Evolutionary conservation across 2,329 filamentous ascomycete genomes (phyloP).

Genomic region (Macrophomina phaseolina): DNA sequence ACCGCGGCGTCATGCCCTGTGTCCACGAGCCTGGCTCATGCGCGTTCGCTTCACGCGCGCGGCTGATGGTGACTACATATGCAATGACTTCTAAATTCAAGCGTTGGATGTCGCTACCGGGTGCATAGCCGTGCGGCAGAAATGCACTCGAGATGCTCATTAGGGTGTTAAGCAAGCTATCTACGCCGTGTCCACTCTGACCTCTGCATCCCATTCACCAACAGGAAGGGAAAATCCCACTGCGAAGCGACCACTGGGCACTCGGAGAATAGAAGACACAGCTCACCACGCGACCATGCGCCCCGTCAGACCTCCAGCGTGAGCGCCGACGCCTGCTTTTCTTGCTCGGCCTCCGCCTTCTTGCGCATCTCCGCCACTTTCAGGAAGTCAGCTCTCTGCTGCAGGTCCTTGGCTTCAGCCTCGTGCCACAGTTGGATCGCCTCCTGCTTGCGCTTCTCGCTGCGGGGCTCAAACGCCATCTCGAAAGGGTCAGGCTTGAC

Average conservation of each 20-base stretch:
- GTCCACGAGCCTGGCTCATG: too few species aligned
- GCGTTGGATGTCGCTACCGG: neutral
- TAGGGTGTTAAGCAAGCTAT: neutral
- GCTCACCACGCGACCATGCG: too few species aligned
- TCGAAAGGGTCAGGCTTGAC: constrained; percentile 63
- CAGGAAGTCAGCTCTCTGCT: constrained; percentile 44
- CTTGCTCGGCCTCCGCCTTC: neutral
- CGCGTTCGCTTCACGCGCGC: neutral
- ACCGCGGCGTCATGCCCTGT: too few species aligned
- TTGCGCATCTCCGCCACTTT: constrained; percentile 30
- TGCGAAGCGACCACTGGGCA: neutral
- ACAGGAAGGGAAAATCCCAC: neutral
- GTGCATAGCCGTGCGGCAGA: neutral
- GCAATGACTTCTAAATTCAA: neutral
- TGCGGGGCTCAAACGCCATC: constrained; percentile 61
- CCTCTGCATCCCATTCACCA: neutral
- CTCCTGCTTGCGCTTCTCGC: constrained; percentile 43
- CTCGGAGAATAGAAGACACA: neutral
- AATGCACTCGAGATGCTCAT: neutral
- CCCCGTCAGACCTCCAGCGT: neutral
- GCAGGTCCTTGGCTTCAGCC: constrained; percentile 44
- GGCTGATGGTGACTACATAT: neutral
- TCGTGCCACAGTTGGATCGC: constrained; percentile 41
- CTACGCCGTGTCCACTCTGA: constrained; percentile 7
- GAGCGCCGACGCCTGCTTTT: constrained; percentile 1